A percentile compares a stretch with the other conserved stretches of the same genome.
Conservation (phyloP, 257 asterid species). For the Echites panduratus region DNA sequence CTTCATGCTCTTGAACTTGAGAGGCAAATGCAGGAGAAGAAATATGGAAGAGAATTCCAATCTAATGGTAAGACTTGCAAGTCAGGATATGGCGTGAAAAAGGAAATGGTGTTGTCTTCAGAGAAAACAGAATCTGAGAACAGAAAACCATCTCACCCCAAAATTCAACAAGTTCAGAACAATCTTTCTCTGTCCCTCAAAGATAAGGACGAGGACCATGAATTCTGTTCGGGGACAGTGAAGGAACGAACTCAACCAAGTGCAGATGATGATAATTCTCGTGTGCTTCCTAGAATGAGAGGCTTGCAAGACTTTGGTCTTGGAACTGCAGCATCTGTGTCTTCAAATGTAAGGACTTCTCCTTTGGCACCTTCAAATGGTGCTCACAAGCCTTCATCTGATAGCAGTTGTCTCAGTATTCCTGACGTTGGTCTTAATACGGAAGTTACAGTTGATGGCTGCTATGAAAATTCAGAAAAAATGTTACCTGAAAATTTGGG, state of each 20-base stretch:
- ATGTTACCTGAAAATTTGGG: conserved; percentile 20
- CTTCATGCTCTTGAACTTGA: conserved; percentile 97
- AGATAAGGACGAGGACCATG: conserved; percentile 39
- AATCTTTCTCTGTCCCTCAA: conserved; percentile 34
- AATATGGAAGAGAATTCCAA: conserved; percentile 52
- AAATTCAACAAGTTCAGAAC: conserved; percentile 33
- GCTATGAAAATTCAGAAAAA: conserved; percentile 18
- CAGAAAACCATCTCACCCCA: conserved; percentile 29
- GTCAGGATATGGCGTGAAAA: conserved; percentile 44
- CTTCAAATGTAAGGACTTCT: conserved; percentile 42
- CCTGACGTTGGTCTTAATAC: conserved; percentile 21
- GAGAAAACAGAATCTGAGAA: conserved; percentile 39
- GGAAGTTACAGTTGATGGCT: conserved; percentile 20
- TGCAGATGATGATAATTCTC: conserved; percentile 60
- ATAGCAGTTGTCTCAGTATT: conserved; percentile 13
- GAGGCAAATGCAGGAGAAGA: conserved; percentile 63
- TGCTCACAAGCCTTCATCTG: conserved; percentile 22
- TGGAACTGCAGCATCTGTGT: conserved; percentile 49
- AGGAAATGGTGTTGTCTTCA: conserved; percentile 28
- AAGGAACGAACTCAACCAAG: conserved; percentile 45
- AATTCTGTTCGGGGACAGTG: conserved; percentile 24
- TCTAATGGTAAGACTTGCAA: conserved; percentile 36
- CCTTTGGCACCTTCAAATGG: conserved; percentile 21
- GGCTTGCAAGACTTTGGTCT: conserved; percentile 86
- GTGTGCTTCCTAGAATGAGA: conserved; percentile 62